Evolutionary conservation across 352 stramenopile species (phyloP).

Genomic region (Phytophthora kernoviae): DNA sequence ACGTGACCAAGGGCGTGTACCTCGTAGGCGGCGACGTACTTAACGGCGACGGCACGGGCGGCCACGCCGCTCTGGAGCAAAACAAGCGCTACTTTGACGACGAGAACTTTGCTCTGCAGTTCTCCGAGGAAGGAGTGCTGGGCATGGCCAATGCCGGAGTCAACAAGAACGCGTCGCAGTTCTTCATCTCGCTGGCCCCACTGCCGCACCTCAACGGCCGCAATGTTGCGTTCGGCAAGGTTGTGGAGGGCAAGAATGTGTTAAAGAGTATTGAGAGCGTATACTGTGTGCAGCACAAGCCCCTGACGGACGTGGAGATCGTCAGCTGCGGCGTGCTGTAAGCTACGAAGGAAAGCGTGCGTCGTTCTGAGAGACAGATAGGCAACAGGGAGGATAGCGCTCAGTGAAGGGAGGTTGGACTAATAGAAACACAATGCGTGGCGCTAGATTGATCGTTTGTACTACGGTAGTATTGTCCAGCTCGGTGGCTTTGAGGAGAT

Average conservation of each 20-base stretch:
- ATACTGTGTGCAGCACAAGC: conserved; percentile 85
- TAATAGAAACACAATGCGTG: conserved; percentile 43
- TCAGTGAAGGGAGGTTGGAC: conserved; percentile 13
- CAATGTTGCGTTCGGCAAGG: conserved; percentile 89
- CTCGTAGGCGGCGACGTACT: conserved; percentile 78
- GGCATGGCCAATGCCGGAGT: conserved; percentile 98
- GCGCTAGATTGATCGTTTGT: conserved; percentile 10
- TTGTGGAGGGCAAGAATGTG: conserved; percentile 83
- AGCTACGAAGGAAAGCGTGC: conserved; percentile 11
- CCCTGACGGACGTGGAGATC: conserved; percentile 82
- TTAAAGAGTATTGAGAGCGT: conserved; percentile 85
- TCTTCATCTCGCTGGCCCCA: conserved; percentile 97
- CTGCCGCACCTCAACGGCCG: conserved; percentile 86
- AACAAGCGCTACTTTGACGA: conserved; percentile 83
- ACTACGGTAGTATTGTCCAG: too few relatives aligned
- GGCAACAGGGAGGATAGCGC: conserved; percentile 19
- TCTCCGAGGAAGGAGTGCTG: conserved; percentile 81
- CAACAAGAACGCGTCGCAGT: conserved; percentile 99
- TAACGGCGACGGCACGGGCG: conserved; percentile 73
- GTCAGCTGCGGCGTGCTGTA: conserved; percentile 82
- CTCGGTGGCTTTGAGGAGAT: too few relatives aligned
- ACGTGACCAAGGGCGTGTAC: conserved; percentile 84
- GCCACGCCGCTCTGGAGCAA: conserved; percentile 71
- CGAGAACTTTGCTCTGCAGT: conserved; percentile 89
- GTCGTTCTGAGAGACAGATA: conserved; percentile 17